Base-by-base conservation (phyloP, 257 asterid species). In the Phtheirospermum japonicum region DNA sequence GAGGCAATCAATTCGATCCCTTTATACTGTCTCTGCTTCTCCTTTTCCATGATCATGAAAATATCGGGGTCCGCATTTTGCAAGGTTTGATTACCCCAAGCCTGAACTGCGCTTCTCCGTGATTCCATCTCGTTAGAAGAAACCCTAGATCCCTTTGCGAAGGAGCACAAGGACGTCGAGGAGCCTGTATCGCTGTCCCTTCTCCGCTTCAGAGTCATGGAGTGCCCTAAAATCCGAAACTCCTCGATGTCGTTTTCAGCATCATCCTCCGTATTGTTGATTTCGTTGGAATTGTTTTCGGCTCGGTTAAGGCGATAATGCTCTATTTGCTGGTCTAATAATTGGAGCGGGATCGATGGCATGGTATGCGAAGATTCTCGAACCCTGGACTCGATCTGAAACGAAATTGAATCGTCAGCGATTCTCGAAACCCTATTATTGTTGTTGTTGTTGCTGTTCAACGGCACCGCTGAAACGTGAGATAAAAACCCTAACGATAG, bases 1-100 rank as follows among this genome's bases (percentile, higher is more conserved):
- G 95, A 86, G 33, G 97, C 97, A 57, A 89, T 86, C 66, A 89
- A 66, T 71, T 89, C 97, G 61, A 89, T 86, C 70, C 95, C 97
- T 53, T 71, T 81, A 37, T 43, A 84, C 79, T 89, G 97, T 71
- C 95, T 81, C 49, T 75, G 80, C 79, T 84, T 89, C 83, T 89
- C 97, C 76, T 86, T 84, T 70, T 86, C 97, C 87, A 89, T 83
- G 2, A 89, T 79, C 36, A 66, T 75, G 73, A 72, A 84, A 18
- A 89, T 34, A 54, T 82, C 92, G 0, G 95, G 92, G 33, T 89
- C 97, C 6, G 95, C 95, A n/a, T 36, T 67, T 28, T 65, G 73
- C 61, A 90, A 56, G 52, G 79, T 68, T 79, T 81, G 85, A 74
- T 87, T 87, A 52, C 96, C 97, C 97, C 97, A 90, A 7, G 82